phyloP scores from a whole-genome alignment of 305 asterid genomes.

The Fraxinus floribunda region DNA sequence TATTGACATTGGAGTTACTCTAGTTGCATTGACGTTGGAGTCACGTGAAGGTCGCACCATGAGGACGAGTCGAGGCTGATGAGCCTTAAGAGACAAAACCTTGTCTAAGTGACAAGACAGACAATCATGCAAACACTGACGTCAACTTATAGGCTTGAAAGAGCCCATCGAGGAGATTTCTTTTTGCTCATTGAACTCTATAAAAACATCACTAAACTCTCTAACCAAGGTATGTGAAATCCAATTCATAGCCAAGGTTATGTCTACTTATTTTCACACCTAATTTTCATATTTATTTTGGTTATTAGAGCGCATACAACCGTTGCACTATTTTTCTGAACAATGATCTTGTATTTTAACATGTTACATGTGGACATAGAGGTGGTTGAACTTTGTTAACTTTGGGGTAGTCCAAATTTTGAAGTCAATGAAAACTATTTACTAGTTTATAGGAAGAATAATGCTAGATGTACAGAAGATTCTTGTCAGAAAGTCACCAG shows the following conservation, averaged over 20 bases:
- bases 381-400: not conserved
- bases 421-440: not conserved
- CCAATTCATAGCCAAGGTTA: too few species aligned
- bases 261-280: too few species aligned
- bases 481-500: too few species aligned
- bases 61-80: too few species aligned
- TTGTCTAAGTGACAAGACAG: not conserved
- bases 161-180: not conserved
- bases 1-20: not conserved
- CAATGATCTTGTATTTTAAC: not conserved
- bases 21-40: too few species aligned
- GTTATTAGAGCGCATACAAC: not conserved
- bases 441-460: not conserved
- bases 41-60: too few species aligned
- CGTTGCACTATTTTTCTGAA: not conserved
- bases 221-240: not conserved
- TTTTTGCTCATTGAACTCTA: not conserved
- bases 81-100: not conserved
- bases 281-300: too few species aligned
- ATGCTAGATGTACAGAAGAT: too few species aligned
- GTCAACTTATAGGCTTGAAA: not conserved
- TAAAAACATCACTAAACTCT: not conserved
- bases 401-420: not conserved
- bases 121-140: not conserved
- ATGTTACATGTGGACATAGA: too few species aligned